phyloP scores from a whole-genome alignment of 192 early-diverging fungal genomes.

The Rhizophagus clarus region DNA sequence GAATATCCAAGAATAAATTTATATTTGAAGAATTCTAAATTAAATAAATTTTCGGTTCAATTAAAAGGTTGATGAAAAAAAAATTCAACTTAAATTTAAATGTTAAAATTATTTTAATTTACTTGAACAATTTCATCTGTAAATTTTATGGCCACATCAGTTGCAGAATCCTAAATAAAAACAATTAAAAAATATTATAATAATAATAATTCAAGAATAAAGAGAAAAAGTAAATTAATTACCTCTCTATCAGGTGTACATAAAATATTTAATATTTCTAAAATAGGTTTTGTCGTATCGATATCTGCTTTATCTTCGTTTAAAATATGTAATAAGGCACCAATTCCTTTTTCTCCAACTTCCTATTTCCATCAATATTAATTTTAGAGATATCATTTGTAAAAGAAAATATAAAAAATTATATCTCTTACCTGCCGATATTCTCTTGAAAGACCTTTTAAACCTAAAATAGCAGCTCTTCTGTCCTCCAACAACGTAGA shows the following conservation, averaged over 20 bases:
- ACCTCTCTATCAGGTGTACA: constrained; percentile 55
- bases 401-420: not conserved
- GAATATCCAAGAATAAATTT: constrained; percentile 78
- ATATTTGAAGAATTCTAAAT: constrained; percentile 70
- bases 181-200: not conserved
- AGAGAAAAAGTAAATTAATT: not conserved
- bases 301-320: constrained; percentile 82
- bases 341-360: constrained; percentile 80
- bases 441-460: constrained; percentile 85
- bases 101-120: constrained; percentile 30
- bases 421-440: constrained; percentile 65
- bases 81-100: constrained; percentile 28
- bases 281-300: constrained; percentile 80
- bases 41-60: constrained; percentile 48
- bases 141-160: constrained; percentile 35
- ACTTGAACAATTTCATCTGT: constrained; percentile 49
- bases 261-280: constrained; percentile 87
- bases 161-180: constrained; percentile 9
- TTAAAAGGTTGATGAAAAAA: not conserved
- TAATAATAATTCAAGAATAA: not conserved
- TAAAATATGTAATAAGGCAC: constrained; percentile 73
- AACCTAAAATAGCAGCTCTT: constrained; percentile 78
- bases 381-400: not conserved
- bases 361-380: constrained; percentile 53
- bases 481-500: constrained; percentile 90